Evolutionary conservation across 768 basidiomycete genomes (phyloP), one percentile per base, ranked within the genome.

Genomic region (Galerina sulciceps): DNA sequence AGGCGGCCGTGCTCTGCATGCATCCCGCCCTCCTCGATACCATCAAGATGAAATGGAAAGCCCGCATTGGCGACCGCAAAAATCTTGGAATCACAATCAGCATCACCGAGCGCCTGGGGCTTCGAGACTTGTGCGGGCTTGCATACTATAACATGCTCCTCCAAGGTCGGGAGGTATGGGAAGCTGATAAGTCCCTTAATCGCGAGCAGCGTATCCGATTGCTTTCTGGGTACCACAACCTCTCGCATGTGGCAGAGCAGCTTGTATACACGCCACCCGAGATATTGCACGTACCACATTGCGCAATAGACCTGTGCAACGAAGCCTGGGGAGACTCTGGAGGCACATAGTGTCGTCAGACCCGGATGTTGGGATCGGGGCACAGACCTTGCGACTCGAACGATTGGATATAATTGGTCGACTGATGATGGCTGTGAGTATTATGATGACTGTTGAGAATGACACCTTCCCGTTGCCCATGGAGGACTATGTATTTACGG

Each of bases 111-210:
- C 83, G 84, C 61, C 76, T 81, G 36, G 78, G 77, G 51, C 66
- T 85, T 44, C 75, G 78, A 11, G 67, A 71, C 22, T 74, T 85
- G 17, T 74, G 80, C 59, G 83, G 81, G 11, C 71, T 78, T 60
- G 81, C 82, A 15, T 86, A 85, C 60, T 77, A 82, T 55, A 72
- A 77, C 40, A 80, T 84, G 77, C 73, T 85, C 68, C 71, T 83
- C 14, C 79, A 80, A 63, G 84, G 83, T 14, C 75, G 79, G 38
- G 73, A 79, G 23, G 69, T 70, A 20, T 85, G 84, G 83, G 79
- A 80, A 48, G 59, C 72, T 8, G 83, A 84, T 53, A 62, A 69
- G n/a, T 65, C 65, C n/a, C 71, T 85, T 36, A 75, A 76, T 22
- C 74, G 80, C 11, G 69, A 77, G n/a, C 83, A 85, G 60, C 75